Evolutionary conservation across 495 filamentous ascomycete genomes (phyloP).

Genomic region (Letharia lupina): DNA sequence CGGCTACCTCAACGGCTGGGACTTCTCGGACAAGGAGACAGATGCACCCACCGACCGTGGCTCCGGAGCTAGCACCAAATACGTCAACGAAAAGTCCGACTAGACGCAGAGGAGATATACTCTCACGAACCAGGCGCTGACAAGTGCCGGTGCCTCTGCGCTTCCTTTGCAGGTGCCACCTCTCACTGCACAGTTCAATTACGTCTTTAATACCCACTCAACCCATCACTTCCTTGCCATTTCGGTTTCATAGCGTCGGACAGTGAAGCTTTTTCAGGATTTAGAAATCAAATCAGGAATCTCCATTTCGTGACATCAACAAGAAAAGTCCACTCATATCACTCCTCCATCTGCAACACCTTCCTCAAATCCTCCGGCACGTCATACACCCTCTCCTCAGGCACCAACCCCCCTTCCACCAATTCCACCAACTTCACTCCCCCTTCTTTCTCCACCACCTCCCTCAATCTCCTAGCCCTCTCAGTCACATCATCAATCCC

Average conservation of each 20-base stretch:
- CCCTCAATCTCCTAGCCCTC: slow-evolving; percentile 38
- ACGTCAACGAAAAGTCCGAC: slow-evolving; percentile 34
- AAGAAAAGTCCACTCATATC: not conserved
- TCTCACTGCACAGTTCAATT: too few relatives aligned
- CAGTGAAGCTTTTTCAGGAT: not conserved
- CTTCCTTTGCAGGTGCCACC: not conserved
- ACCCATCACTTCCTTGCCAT: not conserved
- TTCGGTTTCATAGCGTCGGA: not conserved
- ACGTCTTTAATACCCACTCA: not conserved
- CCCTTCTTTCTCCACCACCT: slow-evolving; percentile 35
- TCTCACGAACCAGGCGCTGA: not conserved
- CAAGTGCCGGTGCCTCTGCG: not conserved
- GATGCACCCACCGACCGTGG: slow-evolving; percentile 19
- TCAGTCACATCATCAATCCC: slow-evolving; percentile 52
- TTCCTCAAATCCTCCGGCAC: slow-evolving; percentile 33
- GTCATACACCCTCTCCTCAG: slow-evolving; percentile 39
- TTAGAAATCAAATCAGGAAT: not conserved
- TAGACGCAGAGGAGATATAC: slow-evolving; percentile 6
- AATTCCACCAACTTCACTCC: slow-evolving; percentile 32
- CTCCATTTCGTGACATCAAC: not conserved
- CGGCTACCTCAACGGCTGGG: slow-evolving; percentile 72
- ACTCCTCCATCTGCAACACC: slow-evolving; percentile 24
- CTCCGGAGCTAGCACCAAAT: slow-evolving; percentile 28
- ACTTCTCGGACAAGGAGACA: slow-evolving; percentile 42
- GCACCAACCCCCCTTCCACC: slow-evolving; percentile 35